Percentiles rank a stretch among this genome's conserved stretches.
These are phyloP conservation scores for Geotrichum aggregatum DNA, from an alignment of 1,139 yeast species.

Conservation along the genomic window DNA sequence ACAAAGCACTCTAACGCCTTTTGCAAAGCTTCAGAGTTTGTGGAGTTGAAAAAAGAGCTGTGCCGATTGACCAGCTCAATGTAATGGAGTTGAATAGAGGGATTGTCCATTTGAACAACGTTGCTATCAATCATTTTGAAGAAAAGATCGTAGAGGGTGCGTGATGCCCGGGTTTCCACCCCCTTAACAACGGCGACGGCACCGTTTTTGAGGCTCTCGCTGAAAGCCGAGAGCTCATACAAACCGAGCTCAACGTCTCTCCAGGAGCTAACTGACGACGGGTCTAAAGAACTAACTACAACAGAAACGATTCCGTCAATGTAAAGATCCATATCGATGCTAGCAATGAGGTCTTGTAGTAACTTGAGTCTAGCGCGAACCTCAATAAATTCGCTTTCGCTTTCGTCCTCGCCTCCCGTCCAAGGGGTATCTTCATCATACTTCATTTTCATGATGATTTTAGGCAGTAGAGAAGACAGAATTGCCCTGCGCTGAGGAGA, in stretches of 20 bases:
- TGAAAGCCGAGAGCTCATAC: constrained; percentile 69
- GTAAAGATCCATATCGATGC: constrained; percentile 68
- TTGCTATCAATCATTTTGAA: constrained; percentile 60
- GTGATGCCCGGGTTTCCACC: constrained; percentile 32
- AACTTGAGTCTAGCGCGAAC: constrained; percentile 66
- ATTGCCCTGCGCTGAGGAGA: constrained; percentile 45
- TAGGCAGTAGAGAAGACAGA: constrained; percentile 59
- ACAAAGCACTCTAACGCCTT: constrained; percentile 73
- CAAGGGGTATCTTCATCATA: constrained; percentile 63
- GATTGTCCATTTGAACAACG: constrained; percentile 52
- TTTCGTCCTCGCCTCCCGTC: constrained; percentile 49
- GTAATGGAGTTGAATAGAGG: constrained; percentile 71
- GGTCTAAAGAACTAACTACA: constrained; percentile 53
- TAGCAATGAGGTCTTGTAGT: constrained; percentile 82
- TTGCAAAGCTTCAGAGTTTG: constrained; percentile 49
- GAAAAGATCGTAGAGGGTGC: constrained; percentile 47
- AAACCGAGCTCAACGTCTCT: constrained; percentile 80
- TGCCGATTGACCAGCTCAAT: constrained; percentile 85
- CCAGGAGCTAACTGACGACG: constrained; percentile 47
- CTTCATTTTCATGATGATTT: constrained; percentile 72
- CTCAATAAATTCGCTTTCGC: constrained; percentile 74
- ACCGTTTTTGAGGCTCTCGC: constrained; percentile 75
- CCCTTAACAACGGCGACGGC: constrained; percentile 65
- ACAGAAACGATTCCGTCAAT: constrained; percentile 64
- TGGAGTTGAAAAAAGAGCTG: constrained; percentile 56